Evolutionary conservation across 441 rosid species (phyloP), one percentile per base, ranked within the genome.

Genomic region (Eruca vesicaria): DNA sequence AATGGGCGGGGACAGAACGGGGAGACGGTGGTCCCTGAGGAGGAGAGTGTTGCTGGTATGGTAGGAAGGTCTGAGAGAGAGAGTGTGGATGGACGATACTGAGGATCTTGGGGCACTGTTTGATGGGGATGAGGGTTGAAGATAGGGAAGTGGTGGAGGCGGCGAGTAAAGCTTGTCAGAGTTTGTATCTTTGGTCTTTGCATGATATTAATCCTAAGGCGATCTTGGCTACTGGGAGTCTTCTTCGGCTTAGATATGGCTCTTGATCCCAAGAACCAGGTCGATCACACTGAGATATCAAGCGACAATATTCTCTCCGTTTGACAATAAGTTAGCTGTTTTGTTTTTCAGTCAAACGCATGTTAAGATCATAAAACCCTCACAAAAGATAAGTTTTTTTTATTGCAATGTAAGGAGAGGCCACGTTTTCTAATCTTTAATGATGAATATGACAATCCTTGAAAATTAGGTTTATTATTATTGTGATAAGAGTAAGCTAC

Each of bases 101-200:
- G 82, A 87, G 97, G 77, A 89, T 92, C 9, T 35, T 94, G 26
- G 93, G 96, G 3, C 93, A 92, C 41, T 94, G 97, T 53, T 75
- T 94, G 6, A 8, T 94, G 41, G 95, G 91, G 12, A 65, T 80
- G 0, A 62, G 73, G 6, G 43, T 28, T 20, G 80, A 86, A 16
- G 80, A 77, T 19, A 64, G 61, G 55, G 72, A 86, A 55, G 20
- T 87, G 53, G 61, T 63, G 1, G 85, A 76, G 5, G 84, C 82
- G 2, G 91, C 92, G 12, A 62, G 62, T 12, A 59, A 68, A 14
- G 95, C 97, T 0, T 81, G 84, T 7, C 76, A 81, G 76, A 84
- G 95, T 56, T 79, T 91, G 79, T 76, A 92, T 45, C 78, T 84
- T 8, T 79, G 92, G 16, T 72, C 88, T 0, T 48, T 92, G 61